A percentile compares a stretch with the other conserved stretches of the same genome.
phyloP scores from a whole-genome alignment of 2,329 filamentous ascomycete genomes.

The Cryphonectria naterciae region DNA sequence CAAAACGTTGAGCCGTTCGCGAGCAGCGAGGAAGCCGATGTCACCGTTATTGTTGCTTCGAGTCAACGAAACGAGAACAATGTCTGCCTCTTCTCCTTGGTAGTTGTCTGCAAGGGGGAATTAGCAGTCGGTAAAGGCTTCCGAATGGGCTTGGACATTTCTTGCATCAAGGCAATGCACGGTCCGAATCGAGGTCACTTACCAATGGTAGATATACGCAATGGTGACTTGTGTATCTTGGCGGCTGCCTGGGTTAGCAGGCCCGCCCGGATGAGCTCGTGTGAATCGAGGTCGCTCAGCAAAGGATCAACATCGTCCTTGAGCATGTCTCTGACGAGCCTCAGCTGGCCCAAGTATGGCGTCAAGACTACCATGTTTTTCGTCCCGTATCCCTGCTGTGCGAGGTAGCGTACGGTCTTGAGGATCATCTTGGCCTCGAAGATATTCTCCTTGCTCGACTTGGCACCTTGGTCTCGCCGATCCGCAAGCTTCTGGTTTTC shows the following conservation, averaged over 20 bases:
- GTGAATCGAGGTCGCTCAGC: constrained; percentile 70
- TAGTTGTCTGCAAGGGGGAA: constrained; percentile 65
- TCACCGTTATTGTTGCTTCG: constrained; percentile 66
- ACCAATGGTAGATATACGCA: constrained; percentile 74
- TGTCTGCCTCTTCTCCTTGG: constrained; percentile 76
- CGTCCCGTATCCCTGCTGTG: constrained; percentile 71
- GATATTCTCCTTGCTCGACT: constrained; percentile 62
- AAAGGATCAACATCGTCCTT: constrained; percentile 63
- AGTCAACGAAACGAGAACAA: constrained; percentile 70
- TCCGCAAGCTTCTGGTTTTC: constrained; percentile 49
- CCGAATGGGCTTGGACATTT: not conserved
- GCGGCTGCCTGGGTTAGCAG: constrained; percentile 58
- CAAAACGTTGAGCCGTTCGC: constrained; percentile 71
- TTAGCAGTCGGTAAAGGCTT: not conserved
- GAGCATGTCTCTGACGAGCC: constrained; percentile 58
- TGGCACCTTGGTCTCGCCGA: constrained; percentile 51
- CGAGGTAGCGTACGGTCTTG: constrained; percentile 67
- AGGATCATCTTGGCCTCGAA: constrained; percentile 71
- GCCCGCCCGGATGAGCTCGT: constrained; percentile 66
- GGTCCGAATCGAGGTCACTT: constrained; percentile 34
- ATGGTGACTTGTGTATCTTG: constrained; percentile 52
- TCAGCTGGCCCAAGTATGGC: constrained; percentile 73
- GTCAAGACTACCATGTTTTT: constrained; percentile 70
- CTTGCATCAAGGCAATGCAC: not conserved
- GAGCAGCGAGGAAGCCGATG: constrained; percentile 71